Conservation (phyloP, 2,329 filamentous ascomycete genomes). For the Colletotrichum nymphaeae region DNA sequence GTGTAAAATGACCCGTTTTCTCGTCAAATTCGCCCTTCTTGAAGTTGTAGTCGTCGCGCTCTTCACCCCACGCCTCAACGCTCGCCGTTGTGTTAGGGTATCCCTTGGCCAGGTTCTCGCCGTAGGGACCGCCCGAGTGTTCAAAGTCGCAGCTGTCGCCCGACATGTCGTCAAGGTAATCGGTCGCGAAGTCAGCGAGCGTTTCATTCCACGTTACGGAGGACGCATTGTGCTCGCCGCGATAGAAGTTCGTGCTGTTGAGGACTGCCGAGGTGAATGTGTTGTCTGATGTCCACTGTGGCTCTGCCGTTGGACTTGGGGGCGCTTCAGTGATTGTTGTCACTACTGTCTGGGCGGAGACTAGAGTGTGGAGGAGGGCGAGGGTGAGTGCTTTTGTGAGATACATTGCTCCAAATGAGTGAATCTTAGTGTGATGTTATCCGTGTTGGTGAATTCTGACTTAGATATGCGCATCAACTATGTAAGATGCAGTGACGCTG, state of each 20-base stretch:
- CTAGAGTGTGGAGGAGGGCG: neutral
- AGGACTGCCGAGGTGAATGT: slow-evolving; percentile 68
- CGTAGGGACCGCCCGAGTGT: slow-evolving; percentile 72
- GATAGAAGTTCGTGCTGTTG: slow-evolving; percentile 74
- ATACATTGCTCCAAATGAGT: neutral
- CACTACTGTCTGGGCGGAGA: slow-evolving; percentile 28
- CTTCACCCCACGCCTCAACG: slow-evolving; percentile 75
- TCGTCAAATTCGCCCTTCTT: slow-evolving; percentile 64
- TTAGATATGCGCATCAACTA: neutral
- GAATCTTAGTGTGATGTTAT: neutral
- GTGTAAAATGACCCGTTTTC: slow-evolving; percentile 77
- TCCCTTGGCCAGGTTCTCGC: slow-evolving; percentile 80
- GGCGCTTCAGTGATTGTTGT: slow-evolving; percentile 40
- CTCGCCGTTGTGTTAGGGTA: slow-evolving; percentile 68
- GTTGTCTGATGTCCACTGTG: slow-evolving; percentile 46
- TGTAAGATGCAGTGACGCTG: neutral
- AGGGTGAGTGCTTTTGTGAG: neutral
- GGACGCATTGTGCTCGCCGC: slow-evolving; percentile 69
- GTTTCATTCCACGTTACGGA: slow-evolving; percentile 74
- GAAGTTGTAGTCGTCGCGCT: slow-evolving; percentile 70
- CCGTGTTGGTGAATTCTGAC: neutral
- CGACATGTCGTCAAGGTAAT: slow-evolving; percentile 54
- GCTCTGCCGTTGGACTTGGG: slow-evolving; percentile 39
- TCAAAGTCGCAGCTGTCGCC: slow-evolving; percentile 55
- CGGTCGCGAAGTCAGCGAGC: slow-evolving; percentile 64